Percentiles rank a stretch among this genome's conserved stretches.
Evolutionary conservation across 208 protist species (phyloP).

Genomic region (Crithidia sp.): DNA sequence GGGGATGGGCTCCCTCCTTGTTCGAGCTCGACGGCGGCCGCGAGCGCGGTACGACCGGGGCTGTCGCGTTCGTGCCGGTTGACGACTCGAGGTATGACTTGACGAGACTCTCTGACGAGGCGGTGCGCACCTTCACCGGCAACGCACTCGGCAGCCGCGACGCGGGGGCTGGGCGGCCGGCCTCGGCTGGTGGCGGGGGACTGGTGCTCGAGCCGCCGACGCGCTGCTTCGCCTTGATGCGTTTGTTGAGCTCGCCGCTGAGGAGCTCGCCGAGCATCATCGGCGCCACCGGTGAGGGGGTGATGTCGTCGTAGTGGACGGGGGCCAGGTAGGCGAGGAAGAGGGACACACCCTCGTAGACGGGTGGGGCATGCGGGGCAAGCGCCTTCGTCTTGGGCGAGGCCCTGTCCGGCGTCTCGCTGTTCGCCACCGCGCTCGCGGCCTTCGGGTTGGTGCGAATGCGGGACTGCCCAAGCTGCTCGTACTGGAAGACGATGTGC

Average conservation of each 20-base stretch:
- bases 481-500: conserved; percentile 83
- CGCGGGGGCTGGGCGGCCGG: neutral
- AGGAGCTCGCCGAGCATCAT: conserved; percentile 53
- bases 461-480: conserved; percentile 49
- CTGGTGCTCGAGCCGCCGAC: neutral
- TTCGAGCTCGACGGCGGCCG: conserved; percentile 12
- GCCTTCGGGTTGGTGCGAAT: neutral
- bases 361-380: neutral
- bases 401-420: conserved; percentile 1
- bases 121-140: conserved; percentile 3
- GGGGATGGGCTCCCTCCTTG: neutral
- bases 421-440: neutral
- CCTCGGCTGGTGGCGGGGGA: neutral
- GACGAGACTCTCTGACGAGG: conserved; percentile 6
- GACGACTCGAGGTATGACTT: conserved; percentile 12
- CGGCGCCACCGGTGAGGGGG: conserved; percentile 30
- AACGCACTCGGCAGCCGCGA: neutral
- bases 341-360: conserved; percentile 43
- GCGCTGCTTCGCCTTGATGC: conserved; percentile 26
- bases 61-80: neutral
- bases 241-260: conserved; percentile 45
- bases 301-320: conserved; percentile 88
- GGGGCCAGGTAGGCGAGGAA: conserved; percentile 80
- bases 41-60: conserved; percentile 13
- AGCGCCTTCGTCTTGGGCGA: conserved; percentile 12